Percentiles rank a stretch among this genome's conserved stretches.
Conservation (phyloP, 768 basidiomycete species). For the Leccinum barrowsii region DNA sequence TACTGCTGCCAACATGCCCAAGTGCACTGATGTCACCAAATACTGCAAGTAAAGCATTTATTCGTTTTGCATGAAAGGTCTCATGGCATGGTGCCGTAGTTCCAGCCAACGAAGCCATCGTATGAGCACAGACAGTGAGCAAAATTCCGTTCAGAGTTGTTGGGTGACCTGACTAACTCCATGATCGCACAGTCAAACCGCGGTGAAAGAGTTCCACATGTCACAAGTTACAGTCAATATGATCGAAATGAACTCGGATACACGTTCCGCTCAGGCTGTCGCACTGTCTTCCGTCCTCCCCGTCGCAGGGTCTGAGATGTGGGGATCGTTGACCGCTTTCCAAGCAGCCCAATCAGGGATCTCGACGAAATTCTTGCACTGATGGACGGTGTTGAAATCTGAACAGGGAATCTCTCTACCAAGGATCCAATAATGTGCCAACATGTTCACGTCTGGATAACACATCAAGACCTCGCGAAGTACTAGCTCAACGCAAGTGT, state of each 20-base stretch:
- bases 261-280: background rate
- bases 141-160: background rate
- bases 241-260: too few relatives aligned
- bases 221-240: too few relatives aligned
- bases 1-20: background rate
- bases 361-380: conserved; percentile 70
- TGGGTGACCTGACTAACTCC: background rate
- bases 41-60: conserved; percentile 1
- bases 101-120: conserved; percentile 8
- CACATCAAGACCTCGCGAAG: conserved; percentile 12
- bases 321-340: background rate
- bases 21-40: background rate
- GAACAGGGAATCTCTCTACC: background rate
- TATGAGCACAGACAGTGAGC: conserved; percentile 1
- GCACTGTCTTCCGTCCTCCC: background rate
- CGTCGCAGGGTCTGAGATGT: background rate
- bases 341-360: conserved; percentile 75
- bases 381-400: conserved; percentile 6
- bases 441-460: conserved; percentile 6
- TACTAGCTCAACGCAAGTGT: conserved; percentile 3
- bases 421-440: conserved; percentile 8
- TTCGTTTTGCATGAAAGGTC: background rate
- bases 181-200: background rate
- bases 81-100: background rate
- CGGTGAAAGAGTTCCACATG: too few relatives aligned